Evolutionary conservation across 345 rosid species (phyloP), one percentile per base, ranked within the genome.

Genomic region (Populus simonii): DNA sequence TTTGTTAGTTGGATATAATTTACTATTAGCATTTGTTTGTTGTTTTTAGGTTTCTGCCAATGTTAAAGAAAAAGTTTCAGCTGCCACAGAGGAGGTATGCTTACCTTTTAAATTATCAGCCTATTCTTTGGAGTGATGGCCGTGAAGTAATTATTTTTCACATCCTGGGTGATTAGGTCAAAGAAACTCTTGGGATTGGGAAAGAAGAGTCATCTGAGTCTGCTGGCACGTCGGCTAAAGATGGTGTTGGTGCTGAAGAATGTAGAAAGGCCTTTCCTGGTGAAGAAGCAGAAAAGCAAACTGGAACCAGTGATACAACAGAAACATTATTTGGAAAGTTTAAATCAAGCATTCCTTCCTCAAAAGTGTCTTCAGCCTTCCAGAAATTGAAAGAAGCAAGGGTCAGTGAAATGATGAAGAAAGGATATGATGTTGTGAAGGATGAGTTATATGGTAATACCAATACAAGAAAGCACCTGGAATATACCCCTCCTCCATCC

Each of bases 61-160:
- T 79, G 80, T 91, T 74, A 92, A 89, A 81, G 99, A 93, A 83
- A 92, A 84, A 87, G 73, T 96, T 51, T 86, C 95, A 63, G 89
- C 96, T 76, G 93, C 98, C 68, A 86, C 89, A 73, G 97, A 93
- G 81, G 99, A 96, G 98, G 97, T 93, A 22, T 79, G 82, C 69
- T 82, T 81, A 57, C 23, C 36, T 16, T 49, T 35, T 35, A 73
- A 43, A 68, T 78, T 77, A 72, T 66, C 59, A 66, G 43, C 31
- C 31, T 78, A 45, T 71, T 61, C 16, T 25, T 53, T 72, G 62
- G 25, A 43, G 6, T 67, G 25, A 4, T 78, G 16, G 29, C 16
- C 36, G 38, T 47, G 29, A 23, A 59, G 65, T 23, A 25, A 41
- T 25, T 79, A 6, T 23, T 71, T 38, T 17, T 35, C 59, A 10